A percentile compares a stretch with the other conserved stretches of the same genome.
Conservation (phyloP, 1,284 basidiomycete genomes). For the Moesziomyces parantarcticus region DNA sequence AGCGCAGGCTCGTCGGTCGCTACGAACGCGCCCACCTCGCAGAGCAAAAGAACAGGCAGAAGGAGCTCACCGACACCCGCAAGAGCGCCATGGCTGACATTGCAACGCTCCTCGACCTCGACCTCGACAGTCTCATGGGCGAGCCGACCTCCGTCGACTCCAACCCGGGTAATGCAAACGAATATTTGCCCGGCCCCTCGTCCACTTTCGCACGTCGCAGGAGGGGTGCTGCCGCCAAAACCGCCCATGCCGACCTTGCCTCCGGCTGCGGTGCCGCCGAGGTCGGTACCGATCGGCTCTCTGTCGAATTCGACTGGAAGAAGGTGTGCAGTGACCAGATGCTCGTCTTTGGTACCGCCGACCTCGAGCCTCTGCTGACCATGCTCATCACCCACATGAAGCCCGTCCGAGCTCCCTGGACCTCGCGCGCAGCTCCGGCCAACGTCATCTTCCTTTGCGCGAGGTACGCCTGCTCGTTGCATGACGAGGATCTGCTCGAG, state of each 20-base stretch:
- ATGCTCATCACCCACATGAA: conserved; percentile 78
- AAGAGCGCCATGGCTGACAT: conserved; percentile 53
- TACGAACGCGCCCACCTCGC: conserved; percentile 53
- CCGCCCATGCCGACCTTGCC: conserved; percentile 35
- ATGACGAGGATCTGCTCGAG: conserved; percentile 74
- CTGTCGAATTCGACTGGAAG: conserved; percentile 56
- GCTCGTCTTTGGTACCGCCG: conserved; percentile 87
- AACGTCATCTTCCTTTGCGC: conserved; percentile 73
- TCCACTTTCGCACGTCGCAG: conserved; percentile 28
- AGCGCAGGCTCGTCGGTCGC: conserved; percentile 50
- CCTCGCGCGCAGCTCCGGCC: conserved; percentile 67
- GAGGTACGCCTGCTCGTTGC: conserved; percentile 75
- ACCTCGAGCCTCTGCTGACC: conserved; percentile 81
- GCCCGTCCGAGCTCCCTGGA: conserved; percentile 70
- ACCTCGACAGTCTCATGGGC: conserved; percentile 48
- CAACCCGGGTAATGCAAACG: not conserved
- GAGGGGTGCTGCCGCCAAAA: conserved; percentile 31
- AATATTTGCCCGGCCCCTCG: conserved; percentile 11
- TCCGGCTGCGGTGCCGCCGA: conserved; percentile 60
- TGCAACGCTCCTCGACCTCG: conserved; percentile 56
- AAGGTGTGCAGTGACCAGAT: conserved; percentile 70
- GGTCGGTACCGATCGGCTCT: conserved; percentile 55
- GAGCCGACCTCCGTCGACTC: conserved; percentile 20
- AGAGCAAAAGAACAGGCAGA: conserved; percentile 54
- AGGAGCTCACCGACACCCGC: conserved; percentile 57